Evolutionary conservation across 805 yeast species (phyloP).

Genomic region (Pichia cabralensis): DNA sequence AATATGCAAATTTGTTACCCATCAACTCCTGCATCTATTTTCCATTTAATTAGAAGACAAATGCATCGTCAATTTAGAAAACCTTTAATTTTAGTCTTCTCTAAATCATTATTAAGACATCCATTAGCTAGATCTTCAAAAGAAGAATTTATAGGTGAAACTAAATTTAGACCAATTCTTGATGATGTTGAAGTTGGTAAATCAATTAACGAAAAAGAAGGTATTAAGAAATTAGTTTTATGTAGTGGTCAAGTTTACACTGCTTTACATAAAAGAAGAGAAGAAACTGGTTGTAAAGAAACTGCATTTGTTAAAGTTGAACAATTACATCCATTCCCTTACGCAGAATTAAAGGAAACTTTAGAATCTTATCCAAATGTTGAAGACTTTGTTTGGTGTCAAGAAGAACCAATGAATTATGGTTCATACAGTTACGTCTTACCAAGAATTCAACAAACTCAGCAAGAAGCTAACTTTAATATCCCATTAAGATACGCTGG

Average conservation of each 20-base stretch:
- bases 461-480: conserved; percentile 64
- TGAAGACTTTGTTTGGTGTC: conserved; percentile 91
- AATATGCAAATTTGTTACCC: conserved; percentile 98
- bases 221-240: conserved; percentile 77
- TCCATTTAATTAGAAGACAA: conserved; percentile 97
- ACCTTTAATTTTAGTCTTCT: conserved; percentile 79
- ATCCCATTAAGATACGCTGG: conserved; percentile 76
- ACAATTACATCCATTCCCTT: conserved; percentile 99
- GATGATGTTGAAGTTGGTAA: conserved; percentile 86
- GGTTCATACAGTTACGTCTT: conserved; percentile 75
- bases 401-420: conserved; percentile 98
- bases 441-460: conserved; percentile 74
- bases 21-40: conserved; percentile 91
- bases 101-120: conserved; percentile 90
- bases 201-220: conserved; percentile 65
- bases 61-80: conserved; percentile 98
- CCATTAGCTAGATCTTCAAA: conserved; percentile 89
- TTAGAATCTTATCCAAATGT: conserved; percentile 70
- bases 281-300: conserved; percentile 57
- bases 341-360: conserved; percentile 80
- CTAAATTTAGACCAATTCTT: conserved; percentile 91
- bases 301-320: conserved; percentile 87
- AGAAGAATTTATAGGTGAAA: conserved; percentile 80
- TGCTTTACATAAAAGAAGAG: conserved; percentile 84
- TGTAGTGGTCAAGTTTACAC: conserved; percentile 93